Evolutionary conservation across 2,329 filamentous ascomycete species (phyloP).

Genomic region (Emmonsia crescens): DNA sequence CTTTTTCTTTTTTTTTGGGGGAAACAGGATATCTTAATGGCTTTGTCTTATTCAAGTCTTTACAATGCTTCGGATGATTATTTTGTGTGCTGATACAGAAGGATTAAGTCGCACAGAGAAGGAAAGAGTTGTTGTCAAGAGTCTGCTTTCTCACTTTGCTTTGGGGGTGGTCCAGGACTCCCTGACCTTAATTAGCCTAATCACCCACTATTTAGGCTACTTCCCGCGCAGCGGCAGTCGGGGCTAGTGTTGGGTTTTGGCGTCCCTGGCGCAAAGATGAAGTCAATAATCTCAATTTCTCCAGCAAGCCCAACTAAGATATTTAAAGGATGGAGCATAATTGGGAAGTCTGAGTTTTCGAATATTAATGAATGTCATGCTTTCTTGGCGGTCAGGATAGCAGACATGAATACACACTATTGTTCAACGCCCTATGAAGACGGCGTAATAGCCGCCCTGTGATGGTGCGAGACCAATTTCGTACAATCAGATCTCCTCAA

Average conservation of each 20-base stretch:
- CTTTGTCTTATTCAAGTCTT: constrained; percentile 1
- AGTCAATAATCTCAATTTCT: not conserved
- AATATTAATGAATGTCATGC: not conserved
- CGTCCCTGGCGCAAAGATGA: too few relatives aligned
- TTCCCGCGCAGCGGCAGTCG: not conserved
- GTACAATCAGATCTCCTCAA: not conserved
- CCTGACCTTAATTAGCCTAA: not conserved
- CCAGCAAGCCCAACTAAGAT: not conserved
- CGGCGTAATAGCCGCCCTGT: not conserved
- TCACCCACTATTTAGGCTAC: not conserved
- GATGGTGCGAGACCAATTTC: not conserved
- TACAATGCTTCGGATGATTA: constrained; percentile 4
- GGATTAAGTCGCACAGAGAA: constrained; percentile 4
- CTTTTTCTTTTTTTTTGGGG: too few relatives aligned
- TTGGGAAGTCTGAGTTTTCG: not conserved
- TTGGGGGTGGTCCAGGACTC: not conserved
- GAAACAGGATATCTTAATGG: not conserved
- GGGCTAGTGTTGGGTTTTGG: not conserved
- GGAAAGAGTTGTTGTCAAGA: constrained; percentile 4
- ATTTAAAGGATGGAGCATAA: not conserved
- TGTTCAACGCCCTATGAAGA: not conserved
- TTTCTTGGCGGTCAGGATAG: not conserved
- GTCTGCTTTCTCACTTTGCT: constrained; percentile 7
- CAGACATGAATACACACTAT: not conserved
- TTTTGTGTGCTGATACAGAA: not conserved